These are phyloP conservation scores for Colletotrichum abscissum DNA, from an alignment of 2,329 filamentous ascomycete genomes.

Conservation along the genomic window DNA sequence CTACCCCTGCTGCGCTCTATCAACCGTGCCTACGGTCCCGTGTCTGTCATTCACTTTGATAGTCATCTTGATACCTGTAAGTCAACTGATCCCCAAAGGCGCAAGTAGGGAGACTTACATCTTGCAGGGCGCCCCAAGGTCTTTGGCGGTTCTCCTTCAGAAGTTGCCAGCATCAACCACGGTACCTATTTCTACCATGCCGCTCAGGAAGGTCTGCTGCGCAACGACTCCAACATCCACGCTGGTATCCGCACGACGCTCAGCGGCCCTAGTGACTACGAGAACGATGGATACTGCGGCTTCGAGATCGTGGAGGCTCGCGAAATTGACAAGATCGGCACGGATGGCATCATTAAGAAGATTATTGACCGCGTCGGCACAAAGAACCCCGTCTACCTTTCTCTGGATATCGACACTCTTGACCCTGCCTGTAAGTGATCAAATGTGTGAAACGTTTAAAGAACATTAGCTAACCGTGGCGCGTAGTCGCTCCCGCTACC, in stretches of 20 bases:
- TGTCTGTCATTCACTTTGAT: constrained; percentile 73
- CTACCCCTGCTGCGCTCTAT: constrained; percentile 69
- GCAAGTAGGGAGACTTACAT: constrained; percentile 36
- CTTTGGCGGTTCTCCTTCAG: constrained; percentile 83
- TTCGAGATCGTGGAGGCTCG: constrained; percentile 84
- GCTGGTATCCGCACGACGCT: constrained; percentile 88
- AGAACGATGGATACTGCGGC: constrained; percentile 86
- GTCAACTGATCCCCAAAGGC: constrained; percentile 37
- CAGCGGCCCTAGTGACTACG: constrained; percentile 82
- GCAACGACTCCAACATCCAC: constrained; percentile 88
- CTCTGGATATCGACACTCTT: constrained; percentile 88
- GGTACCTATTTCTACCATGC: constrained; percentile 92
- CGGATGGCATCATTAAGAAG: constrained; percentile 80
- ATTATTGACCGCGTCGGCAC: constrained; percentile 82
- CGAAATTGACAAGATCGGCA: constrained; percentile 62
- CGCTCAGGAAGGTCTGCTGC: constrained; percentile 78
- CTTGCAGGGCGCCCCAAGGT: constrained; percentile 83
- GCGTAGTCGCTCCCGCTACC: constrained; percentile 74
- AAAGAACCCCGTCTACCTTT: constrained; percentile 81
- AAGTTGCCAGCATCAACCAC: constrained; percentile 84
- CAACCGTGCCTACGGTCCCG: constrained; percentile 69
- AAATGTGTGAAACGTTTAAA: neutral
- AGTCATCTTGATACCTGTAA: constrained; percentile 75
- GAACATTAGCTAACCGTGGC: constrained; percentile 21
- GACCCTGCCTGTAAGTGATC: constrained; percentile 74